Evolutionary conservation across 176 grass and related monocot genomes (phyloP), one percentile per base, ranked within the genome.

Genomic region (Dactylis glomerata): DNA sequence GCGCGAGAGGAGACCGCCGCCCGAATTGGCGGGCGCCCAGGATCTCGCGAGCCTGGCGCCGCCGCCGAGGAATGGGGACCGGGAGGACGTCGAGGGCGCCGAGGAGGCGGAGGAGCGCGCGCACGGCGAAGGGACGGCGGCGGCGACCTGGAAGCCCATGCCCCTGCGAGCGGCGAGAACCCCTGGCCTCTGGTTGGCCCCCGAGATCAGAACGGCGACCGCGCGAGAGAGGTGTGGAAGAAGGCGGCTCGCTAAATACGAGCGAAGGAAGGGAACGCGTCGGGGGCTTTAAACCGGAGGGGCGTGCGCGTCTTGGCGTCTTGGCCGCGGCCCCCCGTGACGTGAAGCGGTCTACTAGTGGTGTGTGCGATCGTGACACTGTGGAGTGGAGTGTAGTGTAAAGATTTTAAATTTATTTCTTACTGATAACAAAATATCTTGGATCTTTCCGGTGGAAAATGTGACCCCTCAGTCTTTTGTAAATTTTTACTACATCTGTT

Each of bases 121-220:
- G 68, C 82, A 80, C 75, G 76, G 76, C 33, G 81, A 68, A 4
- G 85, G 79, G 15, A 84, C 75, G 13, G 68, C 86, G 78, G 75
- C 79, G 1, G 88, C 82, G 56, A 87, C 70, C 54, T 87, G 79
- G 54, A 82, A 86, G 44, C 79, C 83, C 88, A 90, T 90, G 78
- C 30, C 65, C 44, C 74, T 52, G 49, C 47, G 79, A 6, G 41
- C 31, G 30, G 24, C 30, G 54, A 28, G 42, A 47, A 9, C 42
- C 81, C 40, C 26, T 44, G 87, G 57, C 26, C 75, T 73, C 13
- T 54, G 65, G 81, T 55, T 66, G 36, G 68, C 46, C 68, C 68
- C 19, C 51, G 66, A 83, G 37, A 89, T 42, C 82, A 71, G 19
- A 65, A 22, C 51, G 36, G 51, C 49, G n/a, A 22, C 27, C 36